Conservation (phyloP, 352 stramenopile species). For the Phytopythium boreale region DNA sequence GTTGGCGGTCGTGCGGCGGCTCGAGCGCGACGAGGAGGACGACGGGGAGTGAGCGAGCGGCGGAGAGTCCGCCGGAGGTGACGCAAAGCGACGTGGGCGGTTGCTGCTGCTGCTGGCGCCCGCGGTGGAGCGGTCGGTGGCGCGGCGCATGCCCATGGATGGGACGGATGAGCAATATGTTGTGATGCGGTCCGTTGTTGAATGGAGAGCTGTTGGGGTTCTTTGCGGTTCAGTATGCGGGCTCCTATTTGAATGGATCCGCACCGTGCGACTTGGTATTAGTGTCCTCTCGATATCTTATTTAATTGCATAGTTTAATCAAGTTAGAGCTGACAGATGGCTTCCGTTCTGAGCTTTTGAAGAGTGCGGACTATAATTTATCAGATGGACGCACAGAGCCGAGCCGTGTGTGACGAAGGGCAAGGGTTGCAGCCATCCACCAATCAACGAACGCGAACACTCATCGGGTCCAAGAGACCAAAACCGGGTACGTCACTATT, state of each 20-base stretch:
- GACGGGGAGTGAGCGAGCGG: neutral
- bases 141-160: neutral
- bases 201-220: neutral
- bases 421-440: neutral
- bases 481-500: neutral
- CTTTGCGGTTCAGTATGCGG: neutral
- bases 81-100: neutral
- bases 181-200: neutral
- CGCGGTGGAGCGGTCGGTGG: neutral
- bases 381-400: neutral
- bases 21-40: slow-evolving; percentile 5
- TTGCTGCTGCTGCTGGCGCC: neutral
- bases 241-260: neutral
- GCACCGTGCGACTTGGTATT: neutral
- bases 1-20: slow-evolving; percentile 6
- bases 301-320: neutral
- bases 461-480: neutral
- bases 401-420: neutral
- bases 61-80: neutral
- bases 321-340: neutral
- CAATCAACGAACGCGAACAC: neutral
- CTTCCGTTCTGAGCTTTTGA: neutral
- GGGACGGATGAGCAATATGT: neutral
- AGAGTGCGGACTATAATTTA: neutral
- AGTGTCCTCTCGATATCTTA: neutral